Conservation (phyloP, 352 stramenopile genomes). For the Pythium plurisporium region DNA sequence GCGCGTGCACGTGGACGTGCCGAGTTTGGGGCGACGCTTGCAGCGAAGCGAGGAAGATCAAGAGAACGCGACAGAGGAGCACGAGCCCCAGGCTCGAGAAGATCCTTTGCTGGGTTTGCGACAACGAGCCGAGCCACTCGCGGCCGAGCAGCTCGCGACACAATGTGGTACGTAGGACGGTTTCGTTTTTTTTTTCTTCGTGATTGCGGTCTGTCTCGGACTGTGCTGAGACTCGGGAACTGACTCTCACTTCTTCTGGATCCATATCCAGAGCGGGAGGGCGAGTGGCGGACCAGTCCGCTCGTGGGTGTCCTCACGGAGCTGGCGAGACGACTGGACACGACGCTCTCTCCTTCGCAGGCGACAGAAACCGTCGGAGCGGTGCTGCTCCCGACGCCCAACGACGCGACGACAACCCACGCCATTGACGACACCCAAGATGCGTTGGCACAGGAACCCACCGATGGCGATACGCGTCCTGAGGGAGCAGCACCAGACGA, state of each 20-base stretch:
- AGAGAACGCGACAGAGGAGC: neutral
- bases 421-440: neutral
- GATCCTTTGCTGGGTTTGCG: neutral
- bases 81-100: neutral
- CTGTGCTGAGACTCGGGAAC: neutral
- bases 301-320: neutral
- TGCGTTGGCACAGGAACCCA: neutral
- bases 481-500: neutral
- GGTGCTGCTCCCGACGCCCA: neutral
- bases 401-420: neutral
- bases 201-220: neutral
- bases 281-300: neutral
- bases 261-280: neutral
- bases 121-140: neutral
- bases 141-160: neutral
- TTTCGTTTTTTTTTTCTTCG: neutral
- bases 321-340: conserved; percentile 5
- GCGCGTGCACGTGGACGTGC: conserved; percentile 11
- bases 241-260: neutral
- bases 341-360: neutral
- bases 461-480: neutral
- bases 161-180: neutral
- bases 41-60: neutral
- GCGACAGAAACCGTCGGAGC: conserved; percentile 3
- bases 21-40: neutral